These are phyloP conservation scores for Eutrema heterophyllum DNA, from an alignment of 345 rosid species.

Conservation along the genomic window DNA sequence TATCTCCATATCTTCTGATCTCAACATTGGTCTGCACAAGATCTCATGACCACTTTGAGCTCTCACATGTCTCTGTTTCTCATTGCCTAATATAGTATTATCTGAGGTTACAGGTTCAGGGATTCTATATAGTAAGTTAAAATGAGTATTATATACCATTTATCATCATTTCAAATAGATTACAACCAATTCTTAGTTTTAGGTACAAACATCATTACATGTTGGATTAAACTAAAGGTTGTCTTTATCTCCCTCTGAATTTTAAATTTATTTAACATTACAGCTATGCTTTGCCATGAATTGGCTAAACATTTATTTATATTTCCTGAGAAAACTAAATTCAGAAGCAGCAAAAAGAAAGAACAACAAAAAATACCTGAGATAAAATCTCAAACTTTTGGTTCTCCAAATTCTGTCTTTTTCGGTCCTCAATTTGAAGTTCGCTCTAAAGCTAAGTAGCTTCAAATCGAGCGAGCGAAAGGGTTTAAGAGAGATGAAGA, in stretches of 20 bases:
- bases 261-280: background rate
- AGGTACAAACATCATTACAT: background rate
- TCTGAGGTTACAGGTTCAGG: no score
- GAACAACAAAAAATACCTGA: background rate
- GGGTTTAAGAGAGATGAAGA: constrained; percentile 10
- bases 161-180: background rate
- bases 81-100: background rate
- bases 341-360: background rate
- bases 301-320: no score
- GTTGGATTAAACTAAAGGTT: background rate
- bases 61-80: background rate
- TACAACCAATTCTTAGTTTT: background rate
- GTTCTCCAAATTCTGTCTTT: background rate
- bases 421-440: background rate
- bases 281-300: background rate
- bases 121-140: no score
- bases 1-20: constrained; percentile 84
- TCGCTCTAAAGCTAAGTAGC: background rate
- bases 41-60: constrained; percentile 30
- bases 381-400: background rate
- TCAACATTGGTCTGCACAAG: constrained; percentile 76
- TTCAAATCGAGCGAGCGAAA: background rate
- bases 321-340: background rate
- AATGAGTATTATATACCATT: no score
- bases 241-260: background rate